Evolutionary conservation across 768 basidiomycete species (phyloP).

Genomic region (Multifurca ochricompacta): DNA sequence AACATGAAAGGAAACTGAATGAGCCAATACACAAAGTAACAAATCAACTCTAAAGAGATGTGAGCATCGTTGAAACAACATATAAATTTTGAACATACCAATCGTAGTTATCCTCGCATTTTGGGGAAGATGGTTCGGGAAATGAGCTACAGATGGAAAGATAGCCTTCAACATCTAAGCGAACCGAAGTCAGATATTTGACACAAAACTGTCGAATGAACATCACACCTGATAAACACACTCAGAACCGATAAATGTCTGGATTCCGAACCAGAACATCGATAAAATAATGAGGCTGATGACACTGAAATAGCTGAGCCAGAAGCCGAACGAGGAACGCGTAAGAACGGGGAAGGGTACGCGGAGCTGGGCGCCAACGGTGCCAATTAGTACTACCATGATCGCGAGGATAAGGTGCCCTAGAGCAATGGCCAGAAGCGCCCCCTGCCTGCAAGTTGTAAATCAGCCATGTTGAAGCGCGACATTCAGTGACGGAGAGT

Average conservation of each 20-base stretch:
- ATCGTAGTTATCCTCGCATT: constrained; percentile 55
- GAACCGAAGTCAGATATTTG: no score
- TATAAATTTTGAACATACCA: constrained; percentile 40
- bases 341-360: constrained; percentile 73
- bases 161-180: constrained; percentile 66
- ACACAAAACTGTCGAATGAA: no score
- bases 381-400: constrained; percentile 72
- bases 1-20: constrained; percentile 69
- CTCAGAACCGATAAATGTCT: constrained; percentile 55
- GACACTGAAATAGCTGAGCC: constrained; percentile 82
- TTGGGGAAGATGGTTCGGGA: constrained; percentile 57
- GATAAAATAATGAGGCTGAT: constrained; percentile 66
- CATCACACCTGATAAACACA: constrained; percentile 54
- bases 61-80: background rate
- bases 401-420: constrained; percentile 66
- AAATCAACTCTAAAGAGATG: constrained; percentile 46
- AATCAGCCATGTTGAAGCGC: background rate
- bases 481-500: background rate
- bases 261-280: constrained; percentile 79
- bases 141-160: constrained; percentile 60
- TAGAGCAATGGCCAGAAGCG: constrained; percentile 61
- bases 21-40: constrained; percentile 72
- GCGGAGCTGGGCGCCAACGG: constrained; percentile 68
- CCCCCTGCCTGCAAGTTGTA: constrained; percentile 44
- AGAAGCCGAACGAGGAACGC: constrained; percentile 83